Evolutionary conservation across 371 early-diverging fungal genomes (phyloP).

Genomic region (Umbelopsis sp.): DNA sequence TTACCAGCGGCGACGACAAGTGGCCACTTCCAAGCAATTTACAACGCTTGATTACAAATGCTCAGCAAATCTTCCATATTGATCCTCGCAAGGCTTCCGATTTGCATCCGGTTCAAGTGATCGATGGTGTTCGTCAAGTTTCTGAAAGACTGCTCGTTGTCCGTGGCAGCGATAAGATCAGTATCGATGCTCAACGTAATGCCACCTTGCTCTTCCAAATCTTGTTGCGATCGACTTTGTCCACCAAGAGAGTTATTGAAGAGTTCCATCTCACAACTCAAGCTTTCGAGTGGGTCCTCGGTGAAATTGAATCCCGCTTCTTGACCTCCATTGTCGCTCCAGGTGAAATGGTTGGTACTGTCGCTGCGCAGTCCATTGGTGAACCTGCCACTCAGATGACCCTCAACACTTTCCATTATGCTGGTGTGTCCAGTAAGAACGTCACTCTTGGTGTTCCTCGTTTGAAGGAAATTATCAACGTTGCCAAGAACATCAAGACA

Average conservation of each 20-base stretch:
- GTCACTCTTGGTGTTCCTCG: slow-evolving; percentile 99
- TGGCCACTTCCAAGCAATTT: slow-evolving; percentile 96
- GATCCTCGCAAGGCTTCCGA: slow-evolving; percentile 82
- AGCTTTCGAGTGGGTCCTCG: slow-evolving; percentile 95
- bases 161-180: slow-evolving; percentile 86
- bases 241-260: slow-evolving; percentile 87
- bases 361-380: slow-evolving; percentile 99
- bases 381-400: slow-evolving; percentile 99
- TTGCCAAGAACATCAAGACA: slow-evolving; percentile 97
- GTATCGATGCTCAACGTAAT: slow-evolving; percentile 87
- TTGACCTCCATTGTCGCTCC: slow-evolving; percentile 91
- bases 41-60: slow-evolving; percentile 87
- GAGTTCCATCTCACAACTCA: slow-evolving; percentile 86
- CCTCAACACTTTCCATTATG: slow-evolving; percentile 99
- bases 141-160: slow-evolving; percentile 81
- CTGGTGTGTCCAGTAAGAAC: slow-evolving; percentile 98
- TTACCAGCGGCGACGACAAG: slow-evolving; percentile 72
- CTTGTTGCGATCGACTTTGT: slow-evolving; percentile 81
- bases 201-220: slow-evolving; percentile 92
- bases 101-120: slow-evolving; percentile 84
- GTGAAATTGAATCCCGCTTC: slow-evolving; percentile 92
- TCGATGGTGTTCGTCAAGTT: slow-evolving; percentile 73
- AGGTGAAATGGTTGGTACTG: slow-evolving; percentile 99
- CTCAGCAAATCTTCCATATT: slow-evolving; percentile 87
- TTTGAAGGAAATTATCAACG: slow-evolving; percentile 99